These are phyloP conservation scores for Neurospora cerealis DNA, from an alignment of 495 filamentous ascomycete genomes.

Conservation along the genomic window DNA sequence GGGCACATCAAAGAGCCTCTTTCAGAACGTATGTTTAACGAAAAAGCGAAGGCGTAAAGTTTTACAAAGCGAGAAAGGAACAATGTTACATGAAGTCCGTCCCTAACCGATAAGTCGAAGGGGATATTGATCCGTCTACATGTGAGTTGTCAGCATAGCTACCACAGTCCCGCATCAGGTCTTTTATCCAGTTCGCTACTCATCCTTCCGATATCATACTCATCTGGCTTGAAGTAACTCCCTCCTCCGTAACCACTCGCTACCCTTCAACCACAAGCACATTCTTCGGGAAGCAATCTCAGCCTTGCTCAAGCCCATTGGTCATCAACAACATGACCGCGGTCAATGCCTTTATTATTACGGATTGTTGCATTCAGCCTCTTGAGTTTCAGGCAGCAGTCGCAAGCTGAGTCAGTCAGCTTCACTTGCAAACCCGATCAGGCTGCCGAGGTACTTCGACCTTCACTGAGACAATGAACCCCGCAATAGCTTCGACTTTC, in stretches of 20 bases:
- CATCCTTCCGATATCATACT: not conserved
- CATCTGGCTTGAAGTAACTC: not conserved
- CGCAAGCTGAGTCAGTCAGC: not conserved
- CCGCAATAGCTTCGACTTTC: not conserved
- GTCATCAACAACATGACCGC: not conserved
- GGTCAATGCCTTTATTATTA: not conserved
- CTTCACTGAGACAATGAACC: not conserved
- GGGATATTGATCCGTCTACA: not conserved
- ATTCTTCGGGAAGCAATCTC: not conserved
- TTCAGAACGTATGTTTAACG: not conserved
- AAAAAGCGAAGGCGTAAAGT: not conserved
- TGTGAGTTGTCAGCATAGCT: not conserved
- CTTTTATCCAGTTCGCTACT: not conserved
- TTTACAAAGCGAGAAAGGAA: not conserved
- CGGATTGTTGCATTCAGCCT: not conserved
- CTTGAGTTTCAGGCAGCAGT: not conserved
- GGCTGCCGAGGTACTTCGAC: not conserved
- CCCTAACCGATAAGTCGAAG: not conserved
- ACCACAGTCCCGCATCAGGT: no score
- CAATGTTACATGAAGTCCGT: not conserved
- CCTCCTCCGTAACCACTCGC: not conserved
- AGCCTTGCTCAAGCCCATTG: not conserved
- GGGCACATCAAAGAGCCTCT: not conserved
- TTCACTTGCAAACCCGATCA: not conserved
- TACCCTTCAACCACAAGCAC: not conserved